These are phyloP conservation scores for Sphagnum tenellum DNA, from an alignment of 225 moss, liverwort and hornwort species.

Conservation along the genomic window DNA sequence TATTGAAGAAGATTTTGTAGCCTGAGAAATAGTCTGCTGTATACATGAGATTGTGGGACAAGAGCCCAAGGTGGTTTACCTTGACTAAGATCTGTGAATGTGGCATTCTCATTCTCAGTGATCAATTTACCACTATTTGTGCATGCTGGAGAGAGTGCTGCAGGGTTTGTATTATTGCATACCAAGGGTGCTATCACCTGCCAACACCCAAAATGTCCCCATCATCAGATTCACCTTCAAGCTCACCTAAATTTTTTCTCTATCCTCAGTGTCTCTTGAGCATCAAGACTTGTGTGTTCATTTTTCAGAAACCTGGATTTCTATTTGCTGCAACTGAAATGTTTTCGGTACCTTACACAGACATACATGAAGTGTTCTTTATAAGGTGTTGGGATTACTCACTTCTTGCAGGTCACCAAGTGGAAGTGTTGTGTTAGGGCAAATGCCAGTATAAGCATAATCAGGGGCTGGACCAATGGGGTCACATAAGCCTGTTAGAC, in stretches of 20 bases:
- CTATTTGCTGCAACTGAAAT: neutral
- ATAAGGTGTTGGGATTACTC: conserved; percentile 2
- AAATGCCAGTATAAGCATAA: conserved; percentile 35
- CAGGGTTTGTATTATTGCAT: conserved; percentile 16
- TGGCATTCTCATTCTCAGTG: conserved; percentile 18
- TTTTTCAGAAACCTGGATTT: too few species aligned
- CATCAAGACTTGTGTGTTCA: neutral
- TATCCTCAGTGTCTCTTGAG: neutral
- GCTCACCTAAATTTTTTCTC: neutral
- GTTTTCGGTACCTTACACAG: neutral
- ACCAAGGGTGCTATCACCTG: conserved; percentile 33
- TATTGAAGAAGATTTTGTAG: too few species aligned
- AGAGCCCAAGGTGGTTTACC: conserved; percentile 3
- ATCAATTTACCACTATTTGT: neutral
- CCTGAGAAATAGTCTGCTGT: too few species aligned
- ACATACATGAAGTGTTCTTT: neutral
- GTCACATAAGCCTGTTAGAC: conserved; percentile 48
- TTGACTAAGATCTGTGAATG: conserved; percentile 16
- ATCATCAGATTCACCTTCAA: neutral
- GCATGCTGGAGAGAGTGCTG: conserved; percentile 6
- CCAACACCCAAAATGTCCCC: conserved; percentile 7
- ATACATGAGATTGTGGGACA: too few species aligned
- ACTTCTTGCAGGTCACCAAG: conserved; percentile 51
- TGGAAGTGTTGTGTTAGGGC: conserved; percentile 49
- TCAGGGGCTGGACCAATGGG: conserved; percentile 43